Evolutionary conservation across 305 asterid genomes (phyloP).

Genomic region (Withania somnifera): DNA sequence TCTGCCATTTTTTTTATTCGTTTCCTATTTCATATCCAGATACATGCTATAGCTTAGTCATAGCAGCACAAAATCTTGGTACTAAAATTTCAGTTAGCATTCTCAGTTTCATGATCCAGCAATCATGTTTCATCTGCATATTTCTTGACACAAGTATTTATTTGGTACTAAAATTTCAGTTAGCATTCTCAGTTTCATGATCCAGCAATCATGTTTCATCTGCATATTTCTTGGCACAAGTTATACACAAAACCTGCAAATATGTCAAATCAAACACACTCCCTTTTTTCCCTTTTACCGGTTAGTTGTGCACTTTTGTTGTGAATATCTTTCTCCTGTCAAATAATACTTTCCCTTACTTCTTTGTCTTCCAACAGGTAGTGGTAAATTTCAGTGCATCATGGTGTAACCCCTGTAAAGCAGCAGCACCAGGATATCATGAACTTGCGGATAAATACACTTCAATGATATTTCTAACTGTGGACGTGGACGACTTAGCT

Average conservation of each 20-base stretch:
- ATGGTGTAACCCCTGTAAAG: conserved; percentile 57
- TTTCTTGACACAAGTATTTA: neutral
- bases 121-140: neutral
- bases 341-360: neutral
- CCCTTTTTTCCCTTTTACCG: neutral
- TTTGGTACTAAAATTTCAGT: neutral
- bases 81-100: neutral
- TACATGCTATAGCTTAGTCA: neutral
- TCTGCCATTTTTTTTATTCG: neutral
- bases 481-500: conserved; percentile 53
- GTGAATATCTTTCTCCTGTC: neutral
- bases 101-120: neutral
- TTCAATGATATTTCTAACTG: conserved; percentile 32
- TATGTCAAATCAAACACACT: neutral
- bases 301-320: neutral
- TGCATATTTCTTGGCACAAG: neutral
- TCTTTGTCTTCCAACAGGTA: conserved; percentile 18
- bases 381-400: conserved; percentile 62
- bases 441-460: conserved; percentile 56
- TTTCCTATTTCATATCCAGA: neutral
- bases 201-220: neutral
- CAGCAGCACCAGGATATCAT: conserved; percentile 31
- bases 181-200: neutral
- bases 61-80: neutral
- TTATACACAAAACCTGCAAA: neutral